Percentiles rank a stretch among this genome's conserved stretches.
Conservation (phyloP, 768 basidiomycete species). For the Auriculariales sp. region DNA sequence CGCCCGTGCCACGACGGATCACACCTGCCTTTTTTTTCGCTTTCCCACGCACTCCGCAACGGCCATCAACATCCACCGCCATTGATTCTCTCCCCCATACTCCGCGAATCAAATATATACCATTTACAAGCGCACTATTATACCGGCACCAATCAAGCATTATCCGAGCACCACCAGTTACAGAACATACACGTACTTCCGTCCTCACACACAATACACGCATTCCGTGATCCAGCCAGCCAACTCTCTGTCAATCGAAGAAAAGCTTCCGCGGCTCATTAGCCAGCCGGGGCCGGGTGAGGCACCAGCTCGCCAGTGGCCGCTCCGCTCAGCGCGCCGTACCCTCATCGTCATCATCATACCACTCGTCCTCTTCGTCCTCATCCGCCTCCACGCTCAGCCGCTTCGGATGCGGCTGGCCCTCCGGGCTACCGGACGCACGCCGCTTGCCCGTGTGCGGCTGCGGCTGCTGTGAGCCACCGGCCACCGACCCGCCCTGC, state of each 20-base stretch:
- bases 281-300: too few relatives aligned
- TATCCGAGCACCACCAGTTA: neutral
- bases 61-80: too few relatives aligned
- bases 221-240: neutral
- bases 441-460: neutral
- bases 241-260: too few relatives aligned
- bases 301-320: too few relatives aligned
- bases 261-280: too few relatives aligned
- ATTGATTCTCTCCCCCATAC: neutral
- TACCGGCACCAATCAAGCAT: neutral
- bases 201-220: neutral
- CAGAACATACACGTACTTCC: neutral
- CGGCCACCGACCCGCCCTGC: neutral
- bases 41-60: too few relatives aligned
- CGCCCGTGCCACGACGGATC: neutral
- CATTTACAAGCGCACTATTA: neutral
- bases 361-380: slow-evolving; percentile 35
- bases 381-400: slow-evolving; percentile 44
- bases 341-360: slow-evolving; percentile 35
- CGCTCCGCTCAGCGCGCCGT: too few relatives aligned
- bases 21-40: too few relatives aligned
- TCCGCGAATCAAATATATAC: neutral
- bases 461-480: neutral
- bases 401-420: slow-evolving; percentile 58
- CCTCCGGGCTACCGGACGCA: neutral